Evolutionary conservation across 192 early-diverging fungal genomes (phyloP).

Genomic region (Rhizophagus clarus): DNA sequence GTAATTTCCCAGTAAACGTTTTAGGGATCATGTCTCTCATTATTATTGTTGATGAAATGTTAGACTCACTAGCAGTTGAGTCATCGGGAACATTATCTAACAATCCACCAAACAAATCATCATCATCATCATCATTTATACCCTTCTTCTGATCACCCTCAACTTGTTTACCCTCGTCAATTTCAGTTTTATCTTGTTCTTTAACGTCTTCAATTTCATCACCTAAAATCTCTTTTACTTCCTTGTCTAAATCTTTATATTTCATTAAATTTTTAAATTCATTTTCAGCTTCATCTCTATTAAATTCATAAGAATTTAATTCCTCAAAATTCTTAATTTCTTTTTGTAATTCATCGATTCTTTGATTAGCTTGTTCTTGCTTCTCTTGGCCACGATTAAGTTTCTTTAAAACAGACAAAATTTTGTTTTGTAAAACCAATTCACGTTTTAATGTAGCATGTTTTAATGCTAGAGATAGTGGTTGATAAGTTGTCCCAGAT

Average conservation of each 20-base stretch:
- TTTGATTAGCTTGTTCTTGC: slow-evolving; percentile 30
- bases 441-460: slow-evolving; percentile 30
- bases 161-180: slow-evolving; percentile 34
- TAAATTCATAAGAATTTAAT: neutral
- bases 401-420: slow-evolving; percentile 16
- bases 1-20: slow-evolving; percentile 40
- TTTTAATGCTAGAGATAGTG: slow-evolving; percentile 6
- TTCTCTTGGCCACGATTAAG: slow-evolving; percentile 26
- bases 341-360: slow-evolving; percentile 23
- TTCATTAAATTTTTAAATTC: slow-evolving; percentile 38
- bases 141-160: slow-evolving; percentile 32
- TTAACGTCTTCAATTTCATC: slow-evolving; percentile 28
- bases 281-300: slow-evolving; percentile 28
- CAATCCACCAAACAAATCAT: slow-evolving; percentile 41
- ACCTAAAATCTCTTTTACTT: slow-evolving; percentile 43
- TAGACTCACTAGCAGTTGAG: neutral
- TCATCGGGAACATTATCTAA: slow-evolving; percentile 31
- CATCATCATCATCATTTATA: slow-evolving; percentile 33
- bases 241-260: slow-evolving; percentile 36
- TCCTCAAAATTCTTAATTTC: neutral
- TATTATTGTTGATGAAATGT: neutral
- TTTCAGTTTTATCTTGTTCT: slow-evolving; percentile 38
- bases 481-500: neutral
- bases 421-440: slow-evolving; percentile 24
- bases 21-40: slow-evolving; percentile 36